A percentile compares a stretch with the other conserved stretches of the same genome.
Conservation (phyloP, 768 basidiomycete species). For the Cystofilobasidium macerans region DNA sequence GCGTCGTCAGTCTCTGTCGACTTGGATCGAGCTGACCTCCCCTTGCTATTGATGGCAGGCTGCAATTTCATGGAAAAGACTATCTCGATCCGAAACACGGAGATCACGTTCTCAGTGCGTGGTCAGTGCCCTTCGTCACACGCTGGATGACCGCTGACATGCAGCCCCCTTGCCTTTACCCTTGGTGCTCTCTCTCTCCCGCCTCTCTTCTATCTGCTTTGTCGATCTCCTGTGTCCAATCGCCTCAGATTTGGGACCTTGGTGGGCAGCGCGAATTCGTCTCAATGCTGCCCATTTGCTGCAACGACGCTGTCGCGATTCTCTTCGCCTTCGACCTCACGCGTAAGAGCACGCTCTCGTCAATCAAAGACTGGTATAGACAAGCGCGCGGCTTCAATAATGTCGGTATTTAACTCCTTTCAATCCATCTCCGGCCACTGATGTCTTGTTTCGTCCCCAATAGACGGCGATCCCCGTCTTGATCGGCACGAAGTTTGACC, state of each 20-base stretch:
- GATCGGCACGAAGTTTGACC: conserved; percentile 97
- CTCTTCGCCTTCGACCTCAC: conserved; percentile 99
- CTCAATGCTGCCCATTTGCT: conserved; percentile 95
- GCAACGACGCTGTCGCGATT: conserved; percentile 70
- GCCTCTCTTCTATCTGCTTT: neutral
- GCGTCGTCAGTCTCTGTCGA: conserved; percentile 33
- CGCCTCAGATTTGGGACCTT: conserved; percentile 79
- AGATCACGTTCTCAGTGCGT: conserved; percentile 83
- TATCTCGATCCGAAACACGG: conserved; percentile 92
- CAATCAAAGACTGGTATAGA: conserved; percentile 99
- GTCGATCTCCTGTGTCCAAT: too few relatives aligned
- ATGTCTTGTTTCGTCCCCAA: conserved; percentile 6
- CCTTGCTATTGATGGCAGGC: conserved; percentile 42
- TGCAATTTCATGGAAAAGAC: conserved; percentile 99
- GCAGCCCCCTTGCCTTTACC: too few relatives aligned
- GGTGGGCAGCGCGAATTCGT: conserved; percentile 98
- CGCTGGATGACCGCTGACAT: too few relatives aligned
- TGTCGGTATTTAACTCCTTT: conserved; percentile 43
- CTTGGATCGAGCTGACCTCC: neutral
- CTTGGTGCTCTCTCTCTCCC: neutral
- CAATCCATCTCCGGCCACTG: neutral
- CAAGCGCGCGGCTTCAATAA: conserved; percentile 99
- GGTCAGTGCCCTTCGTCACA: too few relatives aligned
- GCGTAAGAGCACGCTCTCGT: conserved; percentile 92
- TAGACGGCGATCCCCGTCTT: conserved; percentile 97